Evolutionary conservation across 2,329 filamentous ascomycete genomes (phyloP), one percentile per base, ranked within the genome.

Genomic region (Trichophyton schoenleinii): DNA sequence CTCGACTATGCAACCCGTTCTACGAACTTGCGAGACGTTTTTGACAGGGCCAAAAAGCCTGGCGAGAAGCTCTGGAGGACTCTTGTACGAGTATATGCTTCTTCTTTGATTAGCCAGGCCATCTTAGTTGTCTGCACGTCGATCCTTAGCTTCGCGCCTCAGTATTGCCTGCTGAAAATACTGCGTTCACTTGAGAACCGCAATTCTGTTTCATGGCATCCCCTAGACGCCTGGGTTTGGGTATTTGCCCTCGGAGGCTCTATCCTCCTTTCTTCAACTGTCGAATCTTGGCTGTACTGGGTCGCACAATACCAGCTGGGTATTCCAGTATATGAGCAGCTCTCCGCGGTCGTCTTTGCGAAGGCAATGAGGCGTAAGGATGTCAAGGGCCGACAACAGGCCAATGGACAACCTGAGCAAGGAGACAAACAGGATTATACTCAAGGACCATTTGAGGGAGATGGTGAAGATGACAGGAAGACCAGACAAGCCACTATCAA

Each of bases 351-450:
- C 6, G 81, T 92, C 15, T 92, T 91, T 67, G 82, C 86, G 63
- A 94, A 94, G 71, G 82, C 87, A 0, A 83, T 91, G 78, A 81
- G 86, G 49, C 81, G 86, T 57, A 92, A 92, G 70, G 88, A 91
- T 70, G 83, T 88, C 46, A 89, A 90, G 70, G 81, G 83, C 9
- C 63, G 64, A 31, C 78, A 71, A 52, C 77, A 76, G 57, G 74
- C 75, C 38, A 67, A 73, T 28, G 67, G 66, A 7, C 62, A 8
- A 61, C 68, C 72, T 8, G 49, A 67, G 0, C 71, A 71, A 15
- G 69, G 67, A 36, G 70, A 71, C 3, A 72, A 75, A 41, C 63
- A 65, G 58, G 9, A 62, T 22, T 67, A 64, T 25, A 15, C 22
- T 1, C 28, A 28, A 15, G 68, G 68, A 13, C 71, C 75, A 5